Evolutionary conservation across 768 basidiomycete species (phyloP).

Genomic region (Mycena filopes): DNA sequence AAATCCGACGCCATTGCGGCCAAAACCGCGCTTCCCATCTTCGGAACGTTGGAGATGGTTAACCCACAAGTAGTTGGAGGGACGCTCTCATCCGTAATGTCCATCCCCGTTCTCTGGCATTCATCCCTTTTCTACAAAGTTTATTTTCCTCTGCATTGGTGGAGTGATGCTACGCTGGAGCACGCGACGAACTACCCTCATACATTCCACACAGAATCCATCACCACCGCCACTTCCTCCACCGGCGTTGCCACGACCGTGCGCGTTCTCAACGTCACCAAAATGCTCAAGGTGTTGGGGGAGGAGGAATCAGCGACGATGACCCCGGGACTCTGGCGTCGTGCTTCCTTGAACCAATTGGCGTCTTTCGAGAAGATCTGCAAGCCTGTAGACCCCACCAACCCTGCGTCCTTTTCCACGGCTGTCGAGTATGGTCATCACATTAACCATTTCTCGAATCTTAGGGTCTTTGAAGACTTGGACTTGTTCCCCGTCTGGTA

Average conservation of each 20-base stretch:
- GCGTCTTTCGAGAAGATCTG: neutral
- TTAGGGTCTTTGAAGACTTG: too few relatives aligned
- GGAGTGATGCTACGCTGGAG: neutral
- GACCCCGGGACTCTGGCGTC: neutral
- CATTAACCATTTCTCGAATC: too few relatives aligned
- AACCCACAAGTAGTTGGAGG: neutral
- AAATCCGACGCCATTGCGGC: too few relatives aligned
- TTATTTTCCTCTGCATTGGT: slow-evolving; percentile 8
- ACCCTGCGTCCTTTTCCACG: neutral
- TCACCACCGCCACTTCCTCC: neutral
- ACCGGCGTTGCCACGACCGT: too few relatives aligned
- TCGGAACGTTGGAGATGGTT: neutral
- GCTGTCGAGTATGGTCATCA: too few relatives aligned
- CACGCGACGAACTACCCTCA: neutral
- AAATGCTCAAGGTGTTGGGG: too few relatives aligned
- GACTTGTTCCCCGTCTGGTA: too few relatives aligned
- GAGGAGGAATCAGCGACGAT: neutral
- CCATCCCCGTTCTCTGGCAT: slow-evolving; percentile 1
- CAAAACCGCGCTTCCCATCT: neutral
- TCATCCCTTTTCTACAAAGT: neutral
- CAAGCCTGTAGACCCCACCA: neutral
- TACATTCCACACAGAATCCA: neutral
- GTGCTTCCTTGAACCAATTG: neutral
- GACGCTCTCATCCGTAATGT: too few relatives aligned
- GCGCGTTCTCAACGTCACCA: neutral